Percentiles rank a stretch among this genome's conserved stretches.
Conservation (phyloP, 75 land plant genomes). For the Ceratopteris richardii region DNA sequence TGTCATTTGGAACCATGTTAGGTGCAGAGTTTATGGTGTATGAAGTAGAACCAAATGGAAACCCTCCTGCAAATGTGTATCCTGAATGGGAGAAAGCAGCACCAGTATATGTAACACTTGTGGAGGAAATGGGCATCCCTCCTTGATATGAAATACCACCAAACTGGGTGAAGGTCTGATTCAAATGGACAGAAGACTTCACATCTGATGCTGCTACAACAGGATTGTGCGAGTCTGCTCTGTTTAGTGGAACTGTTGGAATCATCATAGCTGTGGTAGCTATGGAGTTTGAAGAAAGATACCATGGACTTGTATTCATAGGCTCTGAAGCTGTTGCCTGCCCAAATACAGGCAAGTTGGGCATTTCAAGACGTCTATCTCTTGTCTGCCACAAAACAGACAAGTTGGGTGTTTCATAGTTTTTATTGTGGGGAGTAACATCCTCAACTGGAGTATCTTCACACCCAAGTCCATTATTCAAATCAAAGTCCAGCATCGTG, state of each 20-base stretch:
- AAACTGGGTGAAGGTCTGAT: conserved; percentile 11
- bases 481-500: conserved; percentile 31
- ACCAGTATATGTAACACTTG: conserved; percentile 7
- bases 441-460: conserved; percentile 22
- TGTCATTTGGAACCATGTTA: not conserved
- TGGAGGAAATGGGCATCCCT: conserved; percentile 11
- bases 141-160: conserved; percentile 15
- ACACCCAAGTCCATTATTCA: conserved; percentile 35
- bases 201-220: conserved; percentile 15
- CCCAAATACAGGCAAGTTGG: conserved; percentile 1
- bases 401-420: conserved; percentile 8
- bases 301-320: conserved; percentile 23
- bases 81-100: conserved; percentile 9
- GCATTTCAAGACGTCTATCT: not conserved
- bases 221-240: conserved; percentile 8
- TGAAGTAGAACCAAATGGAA: conserved; percentile 21
- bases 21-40: not conserved
- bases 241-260: conserved; percentile 17
- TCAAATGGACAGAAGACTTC: not conserved
- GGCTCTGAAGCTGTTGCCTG: conserved; percentile 10
- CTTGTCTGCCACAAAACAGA: no score
- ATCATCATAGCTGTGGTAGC: conserved; percentile 8
- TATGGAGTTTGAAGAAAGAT: conserved; percentile 11
- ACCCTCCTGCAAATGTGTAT: conserved; percentile 12
- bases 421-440: conserved; percentile 6